phyloP scores from a whole-genome alignment of 768 basidiomycete genomes.

The Russula olivacea region DNA sequence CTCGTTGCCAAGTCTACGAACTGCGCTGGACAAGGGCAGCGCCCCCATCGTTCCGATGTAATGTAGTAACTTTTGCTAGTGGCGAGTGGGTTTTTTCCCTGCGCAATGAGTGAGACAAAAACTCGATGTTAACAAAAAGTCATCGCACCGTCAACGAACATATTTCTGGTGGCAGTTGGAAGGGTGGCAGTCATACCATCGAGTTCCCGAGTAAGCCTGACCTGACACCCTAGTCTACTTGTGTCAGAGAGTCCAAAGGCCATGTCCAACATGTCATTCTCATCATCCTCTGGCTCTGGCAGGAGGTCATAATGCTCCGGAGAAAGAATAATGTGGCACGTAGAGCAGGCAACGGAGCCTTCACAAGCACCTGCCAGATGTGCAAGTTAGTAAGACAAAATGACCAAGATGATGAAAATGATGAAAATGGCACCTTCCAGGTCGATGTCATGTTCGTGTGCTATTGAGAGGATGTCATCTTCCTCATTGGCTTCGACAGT shows the following conservation, averaged over 20 bases:
- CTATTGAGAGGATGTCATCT: slow-evolving; percentile 84
- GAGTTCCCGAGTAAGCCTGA: slow-evolving; percentile 69
- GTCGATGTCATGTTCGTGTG: slow-evolving; percentile 94
- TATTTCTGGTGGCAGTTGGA: slow-evolving; percentile 90
- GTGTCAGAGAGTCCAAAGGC: slow-evolving; percentile 96
- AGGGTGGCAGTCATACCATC: slow-evolving; percentile 82
- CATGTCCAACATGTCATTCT: slow-evolving; percentile 98
- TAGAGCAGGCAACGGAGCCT: slow-evolving; percentile 94
- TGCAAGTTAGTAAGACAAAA: neutral
- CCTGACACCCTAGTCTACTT: slow-evolving; percentile 74
- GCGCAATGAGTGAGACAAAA: slow-evolving; percentile 1
- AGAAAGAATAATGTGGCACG: slow-evolving; percentile 88
- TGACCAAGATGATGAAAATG: neutral
- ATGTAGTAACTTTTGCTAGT: slow-evolving; percentile 30
- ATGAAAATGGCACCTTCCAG: slow-evolving; percentile 62
- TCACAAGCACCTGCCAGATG: slow-evolving; percentile 82
- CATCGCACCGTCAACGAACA: slow-evolving; percentile 85
- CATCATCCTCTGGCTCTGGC: slow-evolving; percentile 93
- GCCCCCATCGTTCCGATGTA: slow-evolving; percentile 49
- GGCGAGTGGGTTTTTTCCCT: slow-evolving; percentile 50
- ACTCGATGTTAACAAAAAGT: neutral
- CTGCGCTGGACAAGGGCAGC: slow-evolving; percentile 69
- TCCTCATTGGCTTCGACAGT: slow-evolving; percentile 92
- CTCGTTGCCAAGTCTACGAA: slow-evolving; percentile 48
- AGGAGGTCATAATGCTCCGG: slow-evolving; percentile 78